A percentile compares a stretch with the other conserved stretches of the same genome.
These are phyloP conservation scores for Pythium folliculosum DNA, from an alignment of 352 stramenopile genomes.

Conservation along the genomic window DNA sequence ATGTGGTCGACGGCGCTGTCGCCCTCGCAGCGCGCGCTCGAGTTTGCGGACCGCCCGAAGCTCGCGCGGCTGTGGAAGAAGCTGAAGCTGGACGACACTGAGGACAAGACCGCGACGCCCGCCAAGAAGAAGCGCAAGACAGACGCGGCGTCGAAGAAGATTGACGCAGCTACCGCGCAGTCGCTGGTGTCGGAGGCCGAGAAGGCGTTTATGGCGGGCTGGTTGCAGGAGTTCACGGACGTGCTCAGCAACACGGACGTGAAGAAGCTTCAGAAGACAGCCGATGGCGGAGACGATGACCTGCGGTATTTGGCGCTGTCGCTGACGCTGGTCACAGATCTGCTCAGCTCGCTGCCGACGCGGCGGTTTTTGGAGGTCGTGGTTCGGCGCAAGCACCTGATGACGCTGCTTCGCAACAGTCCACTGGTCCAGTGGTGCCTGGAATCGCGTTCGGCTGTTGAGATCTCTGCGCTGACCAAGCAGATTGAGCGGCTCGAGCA, in stretches of 20 bases:
- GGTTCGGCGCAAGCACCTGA: slow-evolving; percentile 65
- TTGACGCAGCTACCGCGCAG: background rate
- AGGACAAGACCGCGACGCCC: slow-evolving; percentile 14
- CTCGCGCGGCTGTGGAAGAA: slow-evolving; percentile 70
- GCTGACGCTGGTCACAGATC: slow-evolving; percentile 81
- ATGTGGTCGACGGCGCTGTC: slow-evolving; percentile 60
- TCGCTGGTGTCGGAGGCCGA: background rate
- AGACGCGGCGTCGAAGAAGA: background rate
- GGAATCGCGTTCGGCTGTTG: slow-evolving; percentile 28
- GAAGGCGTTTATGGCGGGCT: slow-evolving; percentile 34
- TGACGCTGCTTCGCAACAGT: slow-evolving; percentile 42
- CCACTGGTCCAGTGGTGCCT: slow-evolving; percentile 41
- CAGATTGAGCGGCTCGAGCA: slow-evolving; percentile 71
- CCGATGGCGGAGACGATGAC: slow-evolving; percentile 13
- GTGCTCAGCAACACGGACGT: slow-evolving; percentile 32
- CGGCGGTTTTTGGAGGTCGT: slow-evolving; percentile 82
- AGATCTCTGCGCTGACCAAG: slow-evolving; percentile 50
- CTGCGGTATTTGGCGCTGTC: slow-evolving; percentile 58
- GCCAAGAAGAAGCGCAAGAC: slow-evolving; percentile 1
- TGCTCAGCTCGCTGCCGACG: slow-evolving; percentile 89
- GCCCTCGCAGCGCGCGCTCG: slow-evolving; percentile 52
- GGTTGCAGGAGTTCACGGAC: slow-evolving; percentile 52
- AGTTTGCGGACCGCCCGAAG: slow-evolving; percentile 67
- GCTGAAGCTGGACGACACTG: slow-evolving; percentile 19
- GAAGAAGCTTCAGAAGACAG: slow-evolving; percentile 16